Evolutionary conservation across 768 basidiomycete genomes (phyloP).

Genomic region (Inosperma sp.): DNA sequence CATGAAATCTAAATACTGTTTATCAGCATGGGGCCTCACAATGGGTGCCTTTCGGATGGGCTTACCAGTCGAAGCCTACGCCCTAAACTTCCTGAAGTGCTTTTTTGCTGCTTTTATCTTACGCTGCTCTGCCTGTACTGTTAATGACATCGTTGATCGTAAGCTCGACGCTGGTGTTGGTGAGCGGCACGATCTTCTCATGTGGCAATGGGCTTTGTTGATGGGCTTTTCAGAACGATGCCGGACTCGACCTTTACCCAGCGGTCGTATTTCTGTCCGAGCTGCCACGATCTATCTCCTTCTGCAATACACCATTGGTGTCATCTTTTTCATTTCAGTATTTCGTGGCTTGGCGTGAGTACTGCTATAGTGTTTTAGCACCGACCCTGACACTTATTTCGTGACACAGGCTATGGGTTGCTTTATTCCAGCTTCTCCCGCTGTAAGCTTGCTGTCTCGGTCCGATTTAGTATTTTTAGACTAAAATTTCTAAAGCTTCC

Average conservation of each 20-base stretch:
- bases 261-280: conserved; percentile 43
- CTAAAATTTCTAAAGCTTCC: conserved; percentile 27
- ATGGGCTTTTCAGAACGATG: conserved; percentile 41
- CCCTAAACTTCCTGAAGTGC: conserved; percentile 29
- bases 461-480: not conserved
- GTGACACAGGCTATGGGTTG: conserved; percentile 35
- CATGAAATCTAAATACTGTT: not conserved
- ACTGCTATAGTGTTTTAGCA: no score
- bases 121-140: conserved; percentile 46
- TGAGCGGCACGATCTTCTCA: conserved; percentile 28
- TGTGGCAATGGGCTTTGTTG: conserved; percentile 48
- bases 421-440: conserved; percentile 44
- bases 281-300: conserved; percentile 38
- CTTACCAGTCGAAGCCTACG: conserved; percentile 31
- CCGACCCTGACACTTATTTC: no score
- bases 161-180: conserved; percentile 51
- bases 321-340: conserved; percentile 36
- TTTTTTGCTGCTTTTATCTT: conserved; percentile 35
- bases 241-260: conserved; percentile 43
- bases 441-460: conserved; percentile 28
- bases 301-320: conserved; percentile 38
- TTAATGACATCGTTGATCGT: conserved; percentile 54
- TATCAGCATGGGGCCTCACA: conserved; percentile 45
- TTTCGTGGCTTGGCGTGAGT: conserved; percentile 34
- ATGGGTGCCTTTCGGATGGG: conserved; percentile 41